phyloP scores from a whole-genome alignment of 176 grass and related monocot species.

The Rhynchospora breviuscula region DNA sequence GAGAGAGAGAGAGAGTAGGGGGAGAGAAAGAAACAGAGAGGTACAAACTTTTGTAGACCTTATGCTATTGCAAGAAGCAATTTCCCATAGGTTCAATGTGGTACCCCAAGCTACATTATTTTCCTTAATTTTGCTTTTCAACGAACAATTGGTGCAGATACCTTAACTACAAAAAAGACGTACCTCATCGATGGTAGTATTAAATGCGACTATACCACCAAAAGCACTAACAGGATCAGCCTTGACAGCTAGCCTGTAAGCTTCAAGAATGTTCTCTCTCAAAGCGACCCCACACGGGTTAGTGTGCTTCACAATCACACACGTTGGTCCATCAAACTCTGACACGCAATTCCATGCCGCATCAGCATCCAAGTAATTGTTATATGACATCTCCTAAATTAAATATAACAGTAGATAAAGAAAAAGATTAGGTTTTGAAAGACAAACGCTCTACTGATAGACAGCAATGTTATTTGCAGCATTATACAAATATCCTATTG shows the following conservation, averaged over 20 bases:
- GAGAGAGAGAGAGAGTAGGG: not conserved
- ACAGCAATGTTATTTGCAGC: not conserved
- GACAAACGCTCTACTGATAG: not conserved
- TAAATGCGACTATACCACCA: constrained; percentile 90
- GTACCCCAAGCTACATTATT: not conserved
- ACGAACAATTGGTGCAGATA: not conserved
- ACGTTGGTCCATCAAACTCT: constrained; percentile 70
- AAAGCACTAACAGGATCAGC: constrained; percentile 90
- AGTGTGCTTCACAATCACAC: constrained; percentile 89
- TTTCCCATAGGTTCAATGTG: not conserved
- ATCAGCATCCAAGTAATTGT: constrained; percentile 97
- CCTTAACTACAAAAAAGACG: not conserved
- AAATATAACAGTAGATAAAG: not conserved
- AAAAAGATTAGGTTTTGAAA: not conserved
- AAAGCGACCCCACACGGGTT: constrained; percentile 93
- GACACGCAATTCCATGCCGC: constrained; percentile 96
- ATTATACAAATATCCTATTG: not conserved
- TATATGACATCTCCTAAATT: constrained; percentile 90
- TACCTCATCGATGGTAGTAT: constrained; percentile 66
- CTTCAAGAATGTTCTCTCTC: constrained; percentile 59
- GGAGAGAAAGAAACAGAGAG: not conserved
- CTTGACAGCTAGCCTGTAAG: constrained; percentile 83
- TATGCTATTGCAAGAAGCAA: not conserved
- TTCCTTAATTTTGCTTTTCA: not conserved
- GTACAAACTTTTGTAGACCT: not conserved